Conservation (phyloP, 108 stramenopile species). For the Fistulifera solaris region DNA sequence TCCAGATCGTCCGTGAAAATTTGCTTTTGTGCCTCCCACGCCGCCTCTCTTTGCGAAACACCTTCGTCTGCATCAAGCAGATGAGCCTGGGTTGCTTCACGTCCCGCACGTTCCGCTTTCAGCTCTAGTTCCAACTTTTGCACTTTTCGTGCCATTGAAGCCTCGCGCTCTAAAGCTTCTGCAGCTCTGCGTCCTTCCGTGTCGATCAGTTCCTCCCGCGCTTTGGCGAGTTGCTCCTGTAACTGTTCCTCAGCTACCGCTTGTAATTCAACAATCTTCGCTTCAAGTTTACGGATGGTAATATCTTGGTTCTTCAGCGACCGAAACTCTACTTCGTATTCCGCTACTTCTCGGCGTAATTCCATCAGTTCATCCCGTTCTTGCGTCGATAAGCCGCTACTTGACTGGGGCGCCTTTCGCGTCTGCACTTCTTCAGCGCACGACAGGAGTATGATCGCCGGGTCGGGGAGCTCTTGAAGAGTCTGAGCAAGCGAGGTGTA, state of each 20-base stretch:
- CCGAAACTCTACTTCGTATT: conserved; percentile 87
- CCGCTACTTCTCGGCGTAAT: conserved; percentile 73
- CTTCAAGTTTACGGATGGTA: conserved; percentile 82
- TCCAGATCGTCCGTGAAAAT: conserved; percentile 81
- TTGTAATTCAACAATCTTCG: conserved; percentile 63
- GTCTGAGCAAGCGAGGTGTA: conserved; percentile 35
- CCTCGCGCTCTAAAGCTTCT: conserved; percentile 83
- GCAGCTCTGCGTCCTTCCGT: conserved; percentile 73
- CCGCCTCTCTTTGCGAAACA: conserved; percentile 73
- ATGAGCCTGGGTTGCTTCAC: conserved; percentile 65
- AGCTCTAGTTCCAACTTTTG: conserved; percentile 71
- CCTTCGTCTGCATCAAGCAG: conserved; percentile 74
- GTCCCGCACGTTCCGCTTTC: conserved; percentile 73
- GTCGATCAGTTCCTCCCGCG: conserved; percentile 68
- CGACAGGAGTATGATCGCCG: conserved; percentile 22
- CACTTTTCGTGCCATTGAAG: conserved; percentile 61
- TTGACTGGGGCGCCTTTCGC: conserved; percentile 2
- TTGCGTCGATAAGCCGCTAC: conserved; percentile 23
- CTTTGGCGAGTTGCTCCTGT: conserved; percentile 57
- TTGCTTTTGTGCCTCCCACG: conserved; percentile 78
- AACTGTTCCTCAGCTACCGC: conserved; percentile 54
- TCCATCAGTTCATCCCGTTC: conserved; percentile 75
- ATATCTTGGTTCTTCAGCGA: conserved; percentile 88
- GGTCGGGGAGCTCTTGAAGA: conserved; percentile 49
- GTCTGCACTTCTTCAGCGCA: conserved; percentile 36